phyloP scores from a whole-genome alignment of 208 protist genomes.

The Vickermania ingenoplastis region DNA sequence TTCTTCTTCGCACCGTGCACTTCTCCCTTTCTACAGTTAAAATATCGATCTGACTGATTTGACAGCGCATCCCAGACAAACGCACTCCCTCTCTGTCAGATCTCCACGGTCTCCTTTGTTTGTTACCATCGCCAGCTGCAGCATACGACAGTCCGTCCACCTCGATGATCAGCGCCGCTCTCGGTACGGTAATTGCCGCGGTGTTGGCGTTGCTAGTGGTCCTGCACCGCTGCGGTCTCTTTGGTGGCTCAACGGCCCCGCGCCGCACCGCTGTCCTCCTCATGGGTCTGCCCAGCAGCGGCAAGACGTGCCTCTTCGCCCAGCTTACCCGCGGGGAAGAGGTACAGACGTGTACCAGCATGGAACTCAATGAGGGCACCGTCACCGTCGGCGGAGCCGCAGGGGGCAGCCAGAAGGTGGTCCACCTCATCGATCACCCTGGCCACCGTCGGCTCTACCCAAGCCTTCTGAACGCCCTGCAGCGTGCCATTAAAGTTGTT shows the following conservation, averaged over 20 bases:
- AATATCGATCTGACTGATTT: no score
- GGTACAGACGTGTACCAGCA: slow-evolving; percentile 42
- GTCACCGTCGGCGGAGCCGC: background rate
- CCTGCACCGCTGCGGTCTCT: slow-evolving; percentile 7
- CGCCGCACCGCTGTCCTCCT: slow-evolving; percentile 27
- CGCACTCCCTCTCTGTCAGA: no score
- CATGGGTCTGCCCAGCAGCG: slow-evolving; percentile 50
- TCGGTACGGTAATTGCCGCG: slow-evolving; percentile 2
- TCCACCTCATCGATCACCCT: slow-evolving; percentile 60
- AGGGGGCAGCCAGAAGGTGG: background rate
- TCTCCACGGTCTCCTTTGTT: no score
- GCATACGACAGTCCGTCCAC: no score
- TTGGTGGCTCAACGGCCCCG: slow-evolving; percentile 4
- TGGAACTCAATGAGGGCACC: slow-evolving; percentile 36
- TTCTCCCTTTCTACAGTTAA: no score
- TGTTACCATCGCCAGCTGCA: no score
- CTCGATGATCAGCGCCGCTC: no score
- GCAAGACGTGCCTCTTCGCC: slow-evolving; percentile 75
- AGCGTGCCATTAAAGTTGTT: slow-evolving; percentile 41
- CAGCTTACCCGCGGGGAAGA: slow-evolving; percentile 26
- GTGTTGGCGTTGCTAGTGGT: slow-evolving; percentile 12
- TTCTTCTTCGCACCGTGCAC: no score
- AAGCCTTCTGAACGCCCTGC: slow-evolving; percentile 29
- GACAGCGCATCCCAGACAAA: no score
- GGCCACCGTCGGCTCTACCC: slow-evolving; percentile 66